phyloP scores from a whole-genome alignment of 2,329 filamentous ascomycete genomes.

The Xylaria digitata region DNA sequence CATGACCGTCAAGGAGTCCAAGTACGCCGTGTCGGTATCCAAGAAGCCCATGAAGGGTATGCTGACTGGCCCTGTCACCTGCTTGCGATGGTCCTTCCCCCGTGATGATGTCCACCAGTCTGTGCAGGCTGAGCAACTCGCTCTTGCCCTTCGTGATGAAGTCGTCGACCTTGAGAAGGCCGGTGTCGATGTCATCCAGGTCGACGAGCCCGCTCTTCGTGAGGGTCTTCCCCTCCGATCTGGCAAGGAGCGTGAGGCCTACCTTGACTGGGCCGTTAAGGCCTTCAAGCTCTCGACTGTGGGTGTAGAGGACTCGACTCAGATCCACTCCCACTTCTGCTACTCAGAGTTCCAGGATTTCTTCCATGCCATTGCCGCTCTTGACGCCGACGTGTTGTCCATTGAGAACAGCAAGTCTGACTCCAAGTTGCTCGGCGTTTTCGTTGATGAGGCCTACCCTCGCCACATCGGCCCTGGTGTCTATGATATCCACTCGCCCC shows the following conservation, averaged over 20 bases:
- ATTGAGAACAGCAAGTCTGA: constrained; percentile 99
- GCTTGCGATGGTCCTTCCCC: constrained; percentile 99
- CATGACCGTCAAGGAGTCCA: constrained; percentile 99
- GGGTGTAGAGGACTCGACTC: constrained; percentile 92
- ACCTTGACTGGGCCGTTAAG: constrained; percentile 97
- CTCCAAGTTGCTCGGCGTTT: constrained; percentile 98
- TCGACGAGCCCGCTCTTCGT: constrained; percentile 98
- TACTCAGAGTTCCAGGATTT: constrained; percentile 99
- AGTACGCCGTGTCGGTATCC: constrained; percentile 95
- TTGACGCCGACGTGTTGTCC: constrained; percentile 97
- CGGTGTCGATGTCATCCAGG: constrained; percentile 97
- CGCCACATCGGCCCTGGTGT: constrained; percentile 99
- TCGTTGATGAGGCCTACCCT: constrained; percentile 96
- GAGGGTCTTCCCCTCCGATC: constrained; percentile 97
- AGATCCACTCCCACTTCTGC: constrained; percentile 99
- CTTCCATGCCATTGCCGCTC: constrained; percentile 98
- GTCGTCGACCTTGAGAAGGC: constrained; percentile 97
- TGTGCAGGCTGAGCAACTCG: constrained; percentile 97
- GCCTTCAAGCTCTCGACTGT: constrained; percentile 96
- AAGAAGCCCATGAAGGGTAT: constrained; percentile 99
- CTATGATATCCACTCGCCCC: constrained; percentile 99
- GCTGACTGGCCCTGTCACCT: constrained; percentile 99
- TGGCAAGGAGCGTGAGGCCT: constrained; percentile 94
- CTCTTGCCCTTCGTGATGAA: constrained; percentile 97
- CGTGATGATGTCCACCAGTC: constrained; percentile 99